These are phyloP conservation scores for Aethionema arabicum DNA, from an alignment of 345 rosid species.

Conservation along the genomic window DNA sequence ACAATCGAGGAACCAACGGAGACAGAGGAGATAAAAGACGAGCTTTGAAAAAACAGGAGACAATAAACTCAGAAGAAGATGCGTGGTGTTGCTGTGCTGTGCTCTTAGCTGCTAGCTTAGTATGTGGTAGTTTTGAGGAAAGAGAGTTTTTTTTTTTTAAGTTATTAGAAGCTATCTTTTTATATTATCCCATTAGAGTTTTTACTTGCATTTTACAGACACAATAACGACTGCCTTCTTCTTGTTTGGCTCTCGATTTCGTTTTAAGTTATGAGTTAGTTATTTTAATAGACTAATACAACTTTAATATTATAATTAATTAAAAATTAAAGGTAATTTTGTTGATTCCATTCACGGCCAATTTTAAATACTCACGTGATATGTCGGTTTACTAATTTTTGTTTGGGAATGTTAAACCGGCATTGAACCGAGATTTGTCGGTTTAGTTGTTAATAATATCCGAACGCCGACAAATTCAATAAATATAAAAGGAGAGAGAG, in stretches of 20 bases:
- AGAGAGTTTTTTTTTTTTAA: too few species aligned
- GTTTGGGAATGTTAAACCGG: conserved; percentile 16
- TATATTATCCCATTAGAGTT: too few species aligned
- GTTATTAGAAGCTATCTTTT: too few species aligned
- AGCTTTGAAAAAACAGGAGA: conserved; percentile 48
- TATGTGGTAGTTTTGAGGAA: conserved; percentile 35
- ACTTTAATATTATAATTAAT: too few species aligned
- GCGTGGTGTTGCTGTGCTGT: conserved; percentile 11
- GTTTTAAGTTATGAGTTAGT: too few species aligned
- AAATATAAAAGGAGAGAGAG: background rate
- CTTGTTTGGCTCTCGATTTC: too few species aligned
- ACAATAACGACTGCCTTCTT: too few species aligned
- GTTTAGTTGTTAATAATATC: conserved; percentile 23
- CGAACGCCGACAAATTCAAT: conserved; percentile 8
- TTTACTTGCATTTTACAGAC: too few species aligned
- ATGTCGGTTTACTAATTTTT: conserved; percentile 3
- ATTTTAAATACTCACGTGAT: background rate
- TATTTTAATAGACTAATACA: too few species aligned
- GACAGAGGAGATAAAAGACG: conserved; percentile 44
- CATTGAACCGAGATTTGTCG: conserved; percentile 10
- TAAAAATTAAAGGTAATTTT: too few species aligned
- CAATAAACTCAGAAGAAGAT: background rate
- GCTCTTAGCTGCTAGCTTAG: conserved; percentile 38
- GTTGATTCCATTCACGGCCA: too few species aligned
- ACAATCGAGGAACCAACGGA: conserved; percentile 12